Conservation (phyloP, 768 basidiomycete species). For the Trametes villosa region DNA sequence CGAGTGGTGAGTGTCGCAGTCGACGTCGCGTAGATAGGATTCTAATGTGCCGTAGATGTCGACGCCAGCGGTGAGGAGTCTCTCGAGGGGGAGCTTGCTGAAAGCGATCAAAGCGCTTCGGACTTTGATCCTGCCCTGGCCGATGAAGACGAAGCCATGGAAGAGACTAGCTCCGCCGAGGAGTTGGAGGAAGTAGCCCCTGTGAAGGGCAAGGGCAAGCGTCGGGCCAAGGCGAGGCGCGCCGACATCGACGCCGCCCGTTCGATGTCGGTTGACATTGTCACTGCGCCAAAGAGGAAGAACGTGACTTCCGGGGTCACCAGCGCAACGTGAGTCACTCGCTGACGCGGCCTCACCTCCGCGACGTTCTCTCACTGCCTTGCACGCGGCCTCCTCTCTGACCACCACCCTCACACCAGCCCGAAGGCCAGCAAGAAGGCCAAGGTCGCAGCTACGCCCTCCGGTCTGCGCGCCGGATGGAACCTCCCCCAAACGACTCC, state of each 20-base stretch:
- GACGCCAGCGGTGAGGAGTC: too few species aligned
- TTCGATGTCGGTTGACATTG: not conserved
- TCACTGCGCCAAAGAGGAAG: not conserved
- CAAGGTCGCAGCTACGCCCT: not conserved
- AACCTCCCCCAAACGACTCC: not conserved
- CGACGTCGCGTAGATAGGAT: too few species aligned
- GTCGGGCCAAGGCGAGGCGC: not conserved
- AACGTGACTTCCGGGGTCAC: not conserved
- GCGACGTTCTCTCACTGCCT: not conserved
- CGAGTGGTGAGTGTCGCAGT: too few species aligned
- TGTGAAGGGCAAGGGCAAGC: not conserved
- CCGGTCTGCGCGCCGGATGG: not conserved
- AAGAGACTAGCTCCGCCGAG: not conserved
- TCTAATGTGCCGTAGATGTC: too few species aligned
- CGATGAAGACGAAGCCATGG: not conserved
- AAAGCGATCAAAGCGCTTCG: not conserved
- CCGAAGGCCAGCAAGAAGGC: not conserved
- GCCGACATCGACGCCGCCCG: not conserved
- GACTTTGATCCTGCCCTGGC: not conserved
- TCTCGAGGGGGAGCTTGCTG: not conserved
- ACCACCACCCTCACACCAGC: not conserved
- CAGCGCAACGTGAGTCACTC: not conserved
- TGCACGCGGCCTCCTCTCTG: too few species aligned
- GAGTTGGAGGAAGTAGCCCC: not conserved
- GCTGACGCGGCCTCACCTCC: not conserved